These are phyloP conservation scores for Pichia sp. DNA, from an alignment of 1,139 yeast species.

Conservation along the genomic window DNA sequence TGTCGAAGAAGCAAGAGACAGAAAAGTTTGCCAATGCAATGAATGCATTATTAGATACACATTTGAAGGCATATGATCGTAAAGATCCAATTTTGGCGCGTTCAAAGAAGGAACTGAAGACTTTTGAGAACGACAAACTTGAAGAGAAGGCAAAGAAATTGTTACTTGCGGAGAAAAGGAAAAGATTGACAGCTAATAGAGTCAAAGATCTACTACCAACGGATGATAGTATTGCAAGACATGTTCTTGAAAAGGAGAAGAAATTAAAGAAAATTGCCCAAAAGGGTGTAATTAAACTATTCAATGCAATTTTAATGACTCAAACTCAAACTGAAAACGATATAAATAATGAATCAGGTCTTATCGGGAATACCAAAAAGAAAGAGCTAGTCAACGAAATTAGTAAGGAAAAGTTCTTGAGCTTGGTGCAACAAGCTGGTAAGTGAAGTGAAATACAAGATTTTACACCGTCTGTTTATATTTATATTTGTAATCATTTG, in stretches of 20 bases:
- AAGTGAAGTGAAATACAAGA: too few relatives aligned
- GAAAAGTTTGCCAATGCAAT: slow-evolving; percentile 61
- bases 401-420: slow-evolving; percentile 84
- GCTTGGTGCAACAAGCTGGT: slow-evolving; percentile 80
- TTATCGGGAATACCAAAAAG: slow-evolving; percentile 34
- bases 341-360: slow-evolving; percentile 24
- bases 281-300: slow-evolving; percentile 84
- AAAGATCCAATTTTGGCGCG: slow-evolving; percentile 85
- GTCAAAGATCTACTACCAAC: slow-evolving; percentile 58
- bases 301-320: slow-evolving; percentile 83
- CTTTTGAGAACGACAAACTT: slow-evolving; percentile 71
- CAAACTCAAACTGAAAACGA: slow-evolving; percentile 50
- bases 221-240: slow-evolving; percentile 43
- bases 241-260: slow-evolving; percentile 61
- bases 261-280: slow-evolving; percentile 79
- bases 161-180: slow-evolving; percentile 64
- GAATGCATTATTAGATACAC: slow-evolving; percentile 76
- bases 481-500: slow-evolving; percentile 1
- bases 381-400: slow-evolving; percentile 68
- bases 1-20: slow-evolving; percentile 51
- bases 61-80: slow-evolving; percentile 80
- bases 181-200: slow-evolving; percentile 59
- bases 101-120: slow-evolving; percentile 58
- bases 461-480: too few relatives aligned
- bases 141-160: slow-evolving; percentile 79